Evolutionary conservation across 805 yeast genomes (phyloP).

Genomic region (Sugiyamaella lignohabitans): DNA sequence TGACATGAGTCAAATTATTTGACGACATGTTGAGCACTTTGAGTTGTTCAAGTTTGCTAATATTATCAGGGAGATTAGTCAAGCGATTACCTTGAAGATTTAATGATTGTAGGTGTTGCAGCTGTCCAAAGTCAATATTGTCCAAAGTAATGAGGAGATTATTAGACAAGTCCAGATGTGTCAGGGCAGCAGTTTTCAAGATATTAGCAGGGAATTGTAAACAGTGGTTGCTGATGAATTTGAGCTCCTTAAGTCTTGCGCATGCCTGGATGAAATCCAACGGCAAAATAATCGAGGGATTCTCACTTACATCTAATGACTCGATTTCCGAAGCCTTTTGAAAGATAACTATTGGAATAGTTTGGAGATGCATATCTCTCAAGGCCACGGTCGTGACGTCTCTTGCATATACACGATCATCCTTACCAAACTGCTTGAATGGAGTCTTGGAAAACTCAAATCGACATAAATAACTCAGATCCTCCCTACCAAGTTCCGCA

Average conservation of each 20-base stretch:
- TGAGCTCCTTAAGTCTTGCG: conserved; percentile 57
- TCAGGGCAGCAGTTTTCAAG: conserved; percentile 59
- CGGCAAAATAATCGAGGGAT: conserved; percentile 80
- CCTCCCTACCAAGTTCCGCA: conserved; percentile 75
- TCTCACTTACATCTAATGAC: conserved; percentile 73
- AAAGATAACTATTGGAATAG: conserved; percentile 77
- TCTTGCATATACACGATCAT: conserved; percentile 53
- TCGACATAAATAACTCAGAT: conserved; percentile 72
- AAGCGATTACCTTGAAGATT: conserved; percentile 73
- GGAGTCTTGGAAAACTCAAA: conserved; percentile 64
- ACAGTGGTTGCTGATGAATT: conserved; percentile 67
- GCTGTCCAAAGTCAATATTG: conserved; percentile 52
- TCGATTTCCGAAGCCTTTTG: conserved; percentile 76
- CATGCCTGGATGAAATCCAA: conserved; percentile 80
- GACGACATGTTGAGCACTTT: conserved; percentile 70
- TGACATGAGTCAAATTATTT: conserved; percentile 53
- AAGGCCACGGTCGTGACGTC: conserved; percentile 71
- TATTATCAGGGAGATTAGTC: conserved; percentile 51
- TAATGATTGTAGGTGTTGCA: conserved; percentile 47
- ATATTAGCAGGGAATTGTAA: conserved; percentile 69
- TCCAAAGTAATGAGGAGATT: conserved; percentile 50
- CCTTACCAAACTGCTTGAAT: conserved; percentile 53
- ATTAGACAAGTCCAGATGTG: conserved; percentile 65
- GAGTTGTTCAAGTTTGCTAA: conserved; percentile 47
- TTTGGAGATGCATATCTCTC: conserved; percentile 65